Percentiles rank a stretch among this genome's conserved stretches.
Conservation (phyloP, 345 rosid species). For the Moringa oleifera region DNA sequence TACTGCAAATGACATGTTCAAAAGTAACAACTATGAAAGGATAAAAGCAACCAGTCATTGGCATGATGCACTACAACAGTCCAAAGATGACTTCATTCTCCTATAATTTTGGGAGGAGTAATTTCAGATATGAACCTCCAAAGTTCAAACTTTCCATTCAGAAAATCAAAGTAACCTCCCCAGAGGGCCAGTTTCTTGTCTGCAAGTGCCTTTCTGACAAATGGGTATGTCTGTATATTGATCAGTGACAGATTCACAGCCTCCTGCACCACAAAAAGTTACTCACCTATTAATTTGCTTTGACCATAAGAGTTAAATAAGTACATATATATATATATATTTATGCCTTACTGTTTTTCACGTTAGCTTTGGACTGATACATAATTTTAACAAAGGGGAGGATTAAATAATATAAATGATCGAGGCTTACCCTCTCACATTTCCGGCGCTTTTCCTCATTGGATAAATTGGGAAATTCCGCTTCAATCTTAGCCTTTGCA, state of each 20-base stretch:
- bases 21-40: too few relatives aligned
- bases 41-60: too few relatives aligned
- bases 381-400: too few relatives aligned
- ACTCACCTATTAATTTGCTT: too few relatives aligned
- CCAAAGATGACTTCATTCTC: neutral
- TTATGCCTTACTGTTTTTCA: too few relatives aligned
- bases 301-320: neutral
- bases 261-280: constrained; percentile 15
- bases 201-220: constrained; percentile 12
- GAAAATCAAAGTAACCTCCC: constrained; percentile 25
- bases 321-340: too few relatives aligned
- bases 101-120: neutral
- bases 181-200: neutral
- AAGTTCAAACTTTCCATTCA: constrained; percentile 16
- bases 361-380: too few relatives aligned
- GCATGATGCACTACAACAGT: too few relatives aligned
- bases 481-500: constrained; percentile 24
- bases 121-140: constrained; percentile 12
- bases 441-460: neutral
- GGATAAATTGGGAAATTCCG: neutral
- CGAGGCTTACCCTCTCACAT: constrained; percentile 18
- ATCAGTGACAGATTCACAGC: constrained; percentile 23
- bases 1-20: too few relatives aligned
- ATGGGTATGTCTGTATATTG: constrained; percentile 24
- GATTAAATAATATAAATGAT: neutral